phyloP scores from a whole-genome alignment of 805 yeast genomes.

The Torulaspora franciscae region DNA sequence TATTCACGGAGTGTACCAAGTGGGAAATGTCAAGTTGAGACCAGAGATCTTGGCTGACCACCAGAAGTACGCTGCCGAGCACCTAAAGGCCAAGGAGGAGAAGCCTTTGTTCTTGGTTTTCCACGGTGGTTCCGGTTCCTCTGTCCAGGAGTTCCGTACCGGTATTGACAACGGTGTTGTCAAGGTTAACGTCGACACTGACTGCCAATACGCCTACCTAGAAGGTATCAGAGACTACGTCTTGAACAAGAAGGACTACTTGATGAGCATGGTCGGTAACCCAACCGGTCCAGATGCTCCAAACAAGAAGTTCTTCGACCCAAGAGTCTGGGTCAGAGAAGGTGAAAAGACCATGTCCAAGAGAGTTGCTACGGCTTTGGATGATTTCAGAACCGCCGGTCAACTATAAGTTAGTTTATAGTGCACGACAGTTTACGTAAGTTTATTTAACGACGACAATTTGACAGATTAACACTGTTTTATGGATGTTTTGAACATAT shows the following conservation, averaged over 20 bases:
- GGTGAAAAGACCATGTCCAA: slow-evolving; percentile 97
- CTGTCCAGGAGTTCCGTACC: slow-evolving; percentile 83
- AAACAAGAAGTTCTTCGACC: slow-evolving; percentile 99
- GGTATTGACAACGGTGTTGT: slow-evolving; percentile 94
- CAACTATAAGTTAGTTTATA: slow-evolving; percentile 43
- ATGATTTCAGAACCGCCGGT: slow-evolving; percentile 75
- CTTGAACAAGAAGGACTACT: slow-evolving; percentile 92
- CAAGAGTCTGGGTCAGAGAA: slow-evolving; percentile 99
- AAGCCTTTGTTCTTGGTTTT: slow-evolving; percentile 92
- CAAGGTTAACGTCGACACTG: slow-evolving; percentile 98
- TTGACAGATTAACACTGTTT: no score
- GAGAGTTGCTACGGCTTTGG: slow-evolving; percentile 81
- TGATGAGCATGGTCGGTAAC: slow-evolving; percentile 88
- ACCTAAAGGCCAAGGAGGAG: slow-evolving; percentile 46
- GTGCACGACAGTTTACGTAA: no score
- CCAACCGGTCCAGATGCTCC: slow-evolving; percentile 99
- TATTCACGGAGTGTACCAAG: slow-evolving; percentile 99
- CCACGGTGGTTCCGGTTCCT: slow-evolving; percentile 99
- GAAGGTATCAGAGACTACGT: slow-evolving; percentile 96
- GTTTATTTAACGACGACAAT: no score
- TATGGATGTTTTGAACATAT: no score
- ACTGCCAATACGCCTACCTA: slow-evolving; percentile 97
- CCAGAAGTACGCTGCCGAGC: slow-evolving; percentile 79
- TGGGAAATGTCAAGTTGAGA: slow-evolving; percentile 91
- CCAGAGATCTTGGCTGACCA: slow-evolving; percentile 95